Evolutionary conservation across 768 basidiomycete species (phyloP).

Genomic region (Sarcodon sp.): DNA sequence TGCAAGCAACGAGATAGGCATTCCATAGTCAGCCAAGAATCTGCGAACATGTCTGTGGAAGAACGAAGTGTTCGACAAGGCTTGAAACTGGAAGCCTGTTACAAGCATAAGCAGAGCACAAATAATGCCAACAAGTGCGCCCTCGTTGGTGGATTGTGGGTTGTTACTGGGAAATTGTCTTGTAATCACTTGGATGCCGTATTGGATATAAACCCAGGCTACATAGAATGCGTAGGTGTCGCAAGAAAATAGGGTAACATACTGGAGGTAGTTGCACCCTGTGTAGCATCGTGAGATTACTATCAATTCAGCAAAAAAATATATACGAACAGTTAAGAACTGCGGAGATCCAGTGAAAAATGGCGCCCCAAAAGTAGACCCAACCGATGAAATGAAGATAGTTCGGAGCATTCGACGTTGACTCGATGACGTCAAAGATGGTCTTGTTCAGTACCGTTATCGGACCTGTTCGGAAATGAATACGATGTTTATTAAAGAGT

Average conservation of each 20-base stretch:
- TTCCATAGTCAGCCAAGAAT: constrained; percentile 80
- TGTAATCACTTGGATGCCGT: constrained; percentile 75
- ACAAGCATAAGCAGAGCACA: constrained; percentile 71
- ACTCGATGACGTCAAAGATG: constrained; percentile 63
- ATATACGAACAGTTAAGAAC: constrained; percentile 51
- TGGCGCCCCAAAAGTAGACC: constrained; percentile 87
- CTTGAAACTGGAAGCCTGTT: constrained; percentile 61
- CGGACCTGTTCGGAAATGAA: constrained; percentile 38
- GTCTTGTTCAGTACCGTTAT: constrained; percentile 92
- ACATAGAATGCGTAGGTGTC: constrained; percentile 93
- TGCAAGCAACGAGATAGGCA: constrained; percentile 77
- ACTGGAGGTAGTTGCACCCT: constrained; percentile 79
- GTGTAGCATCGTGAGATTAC: constrained; percentile 2
- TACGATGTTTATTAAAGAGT: background rate
- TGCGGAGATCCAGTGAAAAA: constrained; percentile 76
- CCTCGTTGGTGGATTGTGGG: constrained; percentile 22
- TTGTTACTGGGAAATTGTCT: constrained; percentile 40
- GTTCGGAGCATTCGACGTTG: constrained; percentile 42
- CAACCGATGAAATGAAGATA: constrained; percentile 87
- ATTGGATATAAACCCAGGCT: constrained; percentile 82
- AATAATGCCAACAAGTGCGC: constrained; percentile 52
- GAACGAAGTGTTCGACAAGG: constrained; percentile 44
- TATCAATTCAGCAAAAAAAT: background rate
- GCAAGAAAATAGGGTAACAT: constrained; percentile 83
- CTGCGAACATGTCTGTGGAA: constrained; percentile 66